Evolutionary conservation across 768 basidiomycete species (phyloP).

Genomic region (Auricularia sp.): DNA sequence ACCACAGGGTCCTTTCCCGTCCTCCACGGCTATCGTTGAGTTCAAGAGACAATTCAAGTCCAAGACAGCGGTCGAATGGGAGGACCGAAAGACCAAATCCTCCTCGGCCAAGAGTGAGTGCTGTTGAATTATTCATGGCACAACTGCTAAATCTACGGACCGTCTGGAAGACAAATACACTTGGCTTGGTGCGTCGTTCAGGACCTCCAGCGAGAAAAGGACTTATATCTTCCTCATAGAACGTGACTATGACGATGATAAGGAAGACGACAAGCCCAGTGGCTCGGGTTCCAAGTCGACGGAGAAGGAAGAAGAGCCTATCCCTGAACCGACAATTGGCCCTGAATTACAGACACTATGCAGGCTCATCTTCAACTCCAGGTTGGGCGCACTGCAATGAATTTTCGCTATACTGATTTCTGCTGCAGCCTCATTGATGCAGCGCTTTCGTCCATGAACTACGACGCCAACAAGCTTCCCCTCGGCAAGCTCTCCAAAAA

Average conservation of each 20-base stretch:
- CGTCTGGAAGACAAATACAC: constrained; percentile 42
- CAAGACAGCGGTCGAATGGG: constrained; percentile 42
- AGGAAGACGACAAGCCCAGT: constrained; percentile 12
- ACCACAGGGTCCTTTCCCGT: constrained; percentile 37
- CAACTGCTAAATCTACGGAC: neutral
- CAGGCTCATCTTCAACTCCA: constrained; percentile 20
- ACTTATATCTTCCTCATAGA: constrained; percentile 21
- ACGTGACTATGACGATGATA: constrained; percentile 36
- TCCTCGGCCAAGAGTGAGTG: neutral
- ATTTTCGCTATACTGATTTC: neutral
- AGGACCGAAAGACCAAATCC: constrained; percentile 21
- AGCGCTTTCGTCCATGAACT: constrained; percentile 50
- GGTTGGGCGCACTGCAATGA: constrained; percentile 15
- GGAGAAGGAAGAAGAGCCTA: constrained; percentile 22
- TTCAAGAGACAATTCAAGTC: constrained; percentile 54
- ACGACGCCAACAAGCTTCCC: constrained; percentile 54
- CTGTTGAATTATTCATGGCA: no score
- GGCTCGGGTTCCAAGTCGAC: constrained; percentile 14
- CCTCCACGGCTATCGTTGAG: constrained; percentile 31
- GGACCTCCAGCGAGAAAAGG: neutral
- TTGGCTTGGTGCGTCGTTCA: constrained; percentile 37
- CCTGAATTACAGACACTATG: constrained; percentile 24
- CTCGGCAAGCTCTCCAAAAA: constrained; percentile 55
- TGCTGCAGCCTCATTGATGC: constrained; percentile 39
- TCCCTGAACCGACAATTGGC: constrained; percentile 37